A percentile compares a stretch with the other conserved stretches of the same genome.
Evolutionary conservation across 1,284 basidiomycete species (phyloP).

Genomic region (Tylopilus sp.): DNA sequence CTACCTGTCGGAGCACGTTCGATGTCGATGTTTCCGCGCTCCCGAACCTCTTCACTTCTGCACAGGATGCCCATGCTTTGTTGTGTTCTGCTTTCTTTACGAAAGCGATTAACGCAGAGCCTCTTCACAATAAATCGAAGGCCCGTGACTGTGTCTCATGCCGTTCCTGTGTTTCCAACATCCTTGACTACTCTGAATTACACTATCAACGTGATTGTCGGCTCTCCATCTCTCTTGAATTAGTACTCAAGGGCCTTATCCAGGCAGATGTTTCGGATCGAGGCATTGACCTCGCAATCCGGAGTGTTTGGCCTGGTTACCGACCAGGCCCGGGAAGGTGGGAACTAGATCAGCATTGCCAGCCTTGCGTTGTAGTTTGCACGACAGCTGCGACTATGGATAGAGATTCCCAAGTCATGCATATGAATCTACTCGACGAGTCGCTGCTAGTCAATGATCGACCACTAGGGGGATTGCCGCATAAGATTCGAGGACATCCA

Average conservation of each 20-base stretch:
- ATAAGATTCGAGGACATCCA: slow-evolving; percentile 36
- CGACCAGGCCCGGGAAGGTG: background rate
- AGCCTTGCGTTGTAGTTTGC: background rate
- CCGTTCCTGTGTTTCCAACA: background rate
- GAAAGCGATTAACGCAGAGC: background rate
- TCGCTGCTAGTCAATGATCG: slow-evolving; percentile 40
- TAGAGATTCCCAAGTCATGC: background rate
- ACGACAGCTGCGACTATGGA: background rate
- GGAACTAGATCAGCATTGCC: background rate
- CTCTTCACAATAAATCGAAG: too few species aligned
- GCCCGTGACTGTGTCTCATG: background rate
- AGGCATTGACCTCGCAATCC: slow-evolving; percentile 50
- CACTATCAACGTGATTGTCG: slow-evolving; percentile 41
- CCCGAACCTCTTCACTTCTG: slow-evolving; percentile 26
- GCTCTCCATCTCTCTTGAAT: slow-evolving; percentile 43
- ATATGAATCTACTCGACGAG: background rate
- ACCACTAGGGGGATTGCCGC: slow-evolving; percentile 49
- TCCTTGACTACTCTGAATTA: slow-evolving; percentile 10
- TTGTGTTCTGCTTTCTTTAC: slow-evolving; percentile 50
- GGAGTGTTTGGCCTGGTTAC: slow-evolving; percentile 44
- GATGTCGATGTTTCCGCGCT: slow-evolving; percentile 44
- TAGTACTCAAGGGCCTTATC: slow-evolving; percentile 22
- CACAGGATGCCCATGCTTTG: slow-evolving; percentile 41
- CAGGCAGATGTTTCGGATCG: background rate
- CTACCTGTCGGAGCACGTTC: slow-evolving; percentile 54